Evolutionary conservation across 2,329 filamentous ascomycete genomes (phyloP).

Genomic region (Xylaria sp.): DNA sequence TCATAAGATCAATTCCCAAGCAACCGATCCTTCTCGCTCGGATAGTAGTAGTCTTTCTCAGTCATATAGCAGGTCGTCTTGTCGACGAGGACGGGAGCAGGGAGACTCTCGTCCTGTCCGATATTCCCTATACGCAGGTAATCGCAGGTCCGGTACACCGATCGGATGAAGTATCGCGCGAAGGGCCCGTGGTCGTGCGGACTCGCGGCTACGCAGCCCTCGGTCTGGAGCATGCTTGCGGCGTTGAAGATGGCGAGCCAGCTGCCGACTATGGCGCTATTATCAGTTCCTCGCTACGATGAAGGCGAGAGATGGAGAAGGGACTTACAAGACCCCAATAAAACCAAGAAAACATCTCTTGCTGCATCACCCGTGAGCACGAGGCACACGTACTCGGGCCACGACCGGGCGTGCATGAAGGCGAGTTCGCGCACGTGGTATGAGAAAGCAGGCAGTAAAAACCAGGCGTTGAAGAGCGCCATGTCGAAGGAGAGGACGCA

Average conservation of each 20-base stretch:
- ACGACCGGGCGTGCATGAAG: not conserved
- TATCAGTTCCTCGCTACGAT: too few species aligned
- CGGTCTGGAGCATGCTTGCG: constrained; percentile 18
- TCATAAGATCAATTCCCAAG: not conserved
- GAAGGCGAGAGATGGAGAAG: too few species aligned
- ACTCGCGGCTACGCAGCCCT: constrained; percentile 13
- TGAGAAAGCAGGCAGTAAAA: constrained; percentile 23
- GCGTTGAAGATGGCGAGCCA: constrained; percentile 24
- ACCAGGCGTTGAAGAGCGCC: constrained; percentile 23
- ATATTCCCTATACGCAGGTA: constrained; percentile 18
- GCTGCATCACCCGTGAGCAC: constrained; percentile 17
- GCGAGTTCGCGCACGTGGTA: constrained; percentile 13
- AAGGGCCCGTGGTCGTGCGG: constrained; percentile 8
- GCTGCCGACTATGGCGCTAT: constrained; percentile 16
- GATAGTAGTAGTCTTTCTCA: not conserved
- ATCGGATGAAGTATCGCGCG: constrained; percentile 5
- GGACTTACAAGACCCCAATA: constrained; percentile 21
- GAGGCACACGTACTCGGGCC: not conserved
- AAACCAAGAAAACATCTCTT: constrained; percentile 18
- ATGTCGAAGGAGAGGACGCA: constrained; percentile 24
- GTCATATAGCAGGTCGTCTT: not conserved
- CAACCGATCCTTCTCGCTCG: not conserved
- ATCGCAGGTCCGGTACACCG: constrained; percentile 7
- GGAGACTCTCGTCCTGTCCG: too few species aligned
- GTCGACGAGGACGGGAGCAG: not conserved